Percentiles rank a stretch among this genome's conserved stretches.
Conservation (phyloP, 2,329 filamentous ascomycete species). For the Alternaria solani region DNA sequence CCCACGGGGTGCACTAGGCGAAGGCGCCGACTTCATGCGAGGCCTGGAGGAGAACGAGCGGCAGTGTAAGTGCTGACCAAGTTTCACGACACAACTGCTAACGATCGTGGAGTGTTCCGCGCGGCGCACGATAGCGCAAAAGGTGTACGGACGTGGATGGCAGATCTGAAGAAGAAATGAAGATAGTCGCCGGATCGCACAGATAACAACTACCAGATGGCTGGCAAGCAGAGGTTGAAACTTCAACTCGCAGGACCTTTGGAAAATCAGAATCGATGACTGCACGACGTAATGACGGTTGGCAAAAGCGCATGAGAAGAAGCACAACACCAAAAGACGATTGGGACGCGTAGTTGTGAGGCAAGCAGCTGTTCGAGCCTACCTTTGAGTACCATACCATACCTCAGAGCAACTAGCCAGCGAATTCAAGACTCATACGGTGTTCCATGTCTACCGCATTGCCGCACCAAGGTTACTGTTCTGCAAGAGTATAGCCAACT, state of each 20-base stretch:
- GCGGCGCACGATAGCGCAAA: constrained; percentile 59
- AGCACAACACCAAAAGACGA: constrained; percentile 7
- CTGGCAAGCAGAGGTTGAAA: neutral
- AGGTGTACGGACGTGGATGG: constrained; percentile 56
- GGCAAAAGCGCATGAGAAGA: neutral
- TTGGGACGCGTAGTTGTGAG: constrained; percentile 11
- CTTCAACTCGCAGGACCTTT: neutral
- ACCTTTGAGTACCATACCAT: constrained; percentile 39
- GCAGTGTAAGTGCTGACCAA: constrained; percentile 56
- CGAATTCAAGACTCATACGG: constrained; percentile 16
- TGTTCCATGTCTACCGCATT: constrained; percentile 28
- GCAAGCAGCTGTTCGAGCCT: constrained; percentile 29
- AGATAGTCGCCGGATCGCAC: neutral
- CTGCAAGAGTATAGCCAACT: constrained; percentile 46
- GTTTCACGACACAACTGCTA: constrained; percentile 1
- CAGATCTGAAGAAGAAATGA: constrained; percentile 52
- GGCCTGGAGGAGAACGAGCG: constrained; percentile 92
- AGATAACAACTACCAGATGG: neutral
- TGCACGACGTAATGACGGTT: constrained; percentile 1
- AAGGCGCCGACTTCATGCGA: constrained; percentile 80
- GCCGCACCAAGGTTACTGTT: constrained; percentile 48
- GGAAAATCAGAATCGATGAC: neutral
- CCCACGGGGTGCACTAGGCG: constrained; percentile 71
- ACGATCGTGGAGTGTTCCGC: constrained; percentile 53
- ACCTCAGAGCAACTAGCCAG: constrained; percentile 25